These are phyloP conservation scores for Leccinum idahoense DNA, from an alignment of 1,284 basidiomycete species.

Conservation along the genomic window DNA sequence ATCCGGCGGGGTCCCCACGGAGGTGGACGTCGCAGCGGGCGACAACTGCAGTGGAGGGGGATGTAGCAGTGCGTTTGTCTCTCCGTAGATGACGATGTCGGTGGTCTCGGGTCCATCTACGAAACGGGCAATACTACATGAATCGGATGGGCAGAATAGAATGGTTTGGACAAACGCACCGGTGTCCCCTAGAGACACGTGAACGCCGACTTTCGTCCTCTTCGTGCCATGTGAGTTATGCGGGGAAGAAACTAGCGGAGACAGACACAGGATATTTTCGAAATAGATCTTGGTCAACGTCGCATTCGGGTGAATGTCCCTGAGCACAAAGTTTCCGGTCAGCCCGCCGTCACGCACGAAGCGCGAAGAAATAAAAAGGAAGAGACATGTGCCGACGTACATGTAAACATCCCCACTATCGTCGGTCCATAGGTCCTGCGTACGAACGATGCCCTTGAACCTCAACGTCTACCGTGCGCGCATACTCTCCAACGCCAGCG, in stretches of 20 bases:
- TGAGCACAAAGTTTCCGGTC: constrained; percentile 25
- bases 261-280: constrained; percentile 49
- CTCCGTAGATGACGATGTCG: constrained; percentile 22
- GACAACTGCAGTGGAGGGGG: constrained; percentile 8
- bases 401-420: constrained; percentile 38
- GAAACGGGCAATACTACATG: too few species aligned
- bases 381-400: constrained; percentile 44
- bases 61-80: constrained; percentile 25
- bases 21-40: constrained; percentile 14
- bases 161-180: too few species aligned
- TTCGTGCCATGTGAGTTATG: constrained; percentile 8
- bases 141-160: constrained; percentile 32
- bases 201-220: constrained; percentile 26
- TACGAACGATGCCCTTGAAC: constrained; percentile 48
- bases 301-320: constrained; percentile 62
- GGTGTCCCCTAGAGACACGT: too few species aligned
- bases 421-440: constrained; percentile 58
- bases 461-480: constrained; percentile 32
- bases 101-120: too few species aligned
- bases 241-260: constrained; percentile 33
- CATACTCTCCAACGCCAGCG: constrained; percentile 54
- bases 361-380: neutral
- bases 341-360: neutral
- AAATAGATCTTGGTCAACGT: constrained; percentile 33
- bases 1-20: constrained; percentile 26